These are phyloP conservation scores for Elsinoe perseae DNA, from an alignment of 2,329 filamentous ascomycete species.

Conservation along the genomic window DNA sequence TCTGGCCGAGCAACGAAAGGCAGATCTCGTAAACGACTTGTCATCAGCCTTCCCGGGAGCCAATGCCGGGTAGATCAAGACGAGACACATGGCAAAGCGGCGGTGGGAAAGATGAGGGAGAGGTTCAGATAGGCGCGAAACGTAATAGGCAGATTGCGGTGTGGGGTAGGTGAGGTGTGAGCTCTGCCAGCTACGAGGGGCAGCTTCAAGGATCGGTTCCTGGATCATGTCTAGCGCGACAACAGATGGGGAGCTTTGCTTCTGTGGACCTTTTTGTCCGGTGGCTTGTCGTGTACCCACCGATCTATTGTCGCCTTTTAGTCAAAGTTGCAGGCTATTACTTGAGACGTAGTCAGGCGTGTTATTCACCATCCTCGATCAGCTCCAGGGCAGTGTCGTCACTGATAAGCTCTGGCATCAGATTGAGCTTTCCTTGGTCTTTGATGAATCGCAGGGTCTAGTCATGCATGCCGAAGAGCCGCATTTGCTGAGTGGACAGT, in stretches of 20 bases:
- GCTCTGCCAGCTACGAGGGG: neutral
- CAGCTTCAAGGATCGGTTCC: conserved; percentile 8
- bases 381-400: neutral
- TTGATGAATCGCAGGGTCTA: neutral
- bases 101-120: neutral
- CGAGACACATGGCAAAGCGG: conserved; percentile 1
- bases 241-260: conserved; percentile 6
- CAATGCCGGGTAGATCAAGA: neutral
- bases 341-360: conserved; percentile 6
- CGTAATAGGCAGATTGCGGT: conserved; percentile 2
- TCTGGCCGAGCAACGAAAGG: neutral
- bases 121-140: neutral
- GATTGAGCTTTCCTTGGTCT: neutral
- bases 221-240: conserved; percentile 11
- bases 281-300: neutral
- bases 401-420: conserved; percentile 11
- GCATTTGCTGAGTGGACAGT: neutral
- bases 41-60: neutral
- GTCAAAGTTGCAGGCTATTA: conserved; percentile 12
- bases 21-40: conserved; percentile 13
- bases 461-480: neutral
- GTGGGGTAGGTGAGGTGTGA: neutral
- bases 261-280: neutral
- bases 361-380: conserved; percentile 14
- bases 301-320: neutral